A percentile compares a stretch with the other conserved stretches of the same genome.
phyloP scores from a whole-genome alignment of 257 asterid genomes.

The Scutellaria barbata region DNA sequence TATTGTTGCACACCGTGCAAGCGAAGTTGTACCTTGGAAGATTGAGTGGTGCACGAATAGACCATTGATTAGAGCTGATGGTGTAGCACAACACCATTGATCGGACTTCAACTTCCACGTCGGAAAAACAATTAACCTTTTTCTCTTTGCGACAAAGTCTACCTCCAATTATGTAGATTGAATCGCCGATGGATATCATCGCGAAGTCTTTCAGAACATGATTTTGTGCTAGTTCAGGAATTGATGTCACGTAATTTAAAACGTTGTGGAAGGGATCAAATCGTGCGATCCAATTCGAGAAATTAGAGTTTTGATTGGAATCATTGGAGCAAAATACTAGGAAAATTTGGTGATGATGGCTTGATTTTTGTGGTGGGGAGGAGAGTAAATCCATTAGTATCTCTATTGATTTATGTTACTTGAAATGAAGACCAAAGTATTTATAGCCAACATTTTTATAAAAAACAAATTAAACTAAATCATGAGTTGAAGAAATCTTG shows the following conservation, averaged over 20 bases:
- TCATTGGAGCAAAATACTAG: constrained; percentile 44
- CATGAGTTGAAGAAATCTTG: background rate
- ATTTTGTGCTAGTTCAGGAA: constrained; percentile 36
- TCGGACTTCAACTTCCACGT: constrained; percentile 35
- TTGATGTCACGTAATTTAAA: constrained; percentile 36
- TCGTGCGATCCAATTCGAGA: constrained; percentile 45
- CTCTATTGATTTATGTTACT: background rate
- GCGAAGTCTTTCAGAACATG: constrained; percentile 55
- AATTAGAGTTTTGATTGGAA: background rate
- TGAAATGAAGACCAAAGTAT: background rate
- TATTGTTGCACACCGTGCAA: constrained; percentile 44
- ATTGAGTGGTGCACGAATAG: constrained; percentile 43
- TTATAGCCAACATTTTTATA: background rate
- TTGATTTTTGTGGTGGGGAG: background rate
- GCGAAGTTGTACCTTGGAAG: constrained; percentile 57
- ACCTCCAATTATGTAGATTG: constrained; percentile 52
- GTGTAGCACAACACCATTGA: constrained; percentile 43
- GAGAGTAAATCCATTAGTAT: constrained; percentile 28
- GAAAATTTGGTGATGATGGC: constrained; percentile 34
- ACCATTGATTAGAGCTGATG: constrained; percentile 38
- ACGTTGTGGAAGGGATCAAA: constrained; percentile 42
- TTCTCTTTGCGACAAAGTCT: constrained; percentile 40
- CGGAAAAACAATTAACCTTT: constrained; percentile 14
- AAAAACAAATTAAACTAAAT: background rate
- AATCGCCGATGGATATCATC: constrained; percentile 40